Base-by-base conservation (phyloP, 1,139 yeast species). In the Yamadazyma diospyri region DNA sequence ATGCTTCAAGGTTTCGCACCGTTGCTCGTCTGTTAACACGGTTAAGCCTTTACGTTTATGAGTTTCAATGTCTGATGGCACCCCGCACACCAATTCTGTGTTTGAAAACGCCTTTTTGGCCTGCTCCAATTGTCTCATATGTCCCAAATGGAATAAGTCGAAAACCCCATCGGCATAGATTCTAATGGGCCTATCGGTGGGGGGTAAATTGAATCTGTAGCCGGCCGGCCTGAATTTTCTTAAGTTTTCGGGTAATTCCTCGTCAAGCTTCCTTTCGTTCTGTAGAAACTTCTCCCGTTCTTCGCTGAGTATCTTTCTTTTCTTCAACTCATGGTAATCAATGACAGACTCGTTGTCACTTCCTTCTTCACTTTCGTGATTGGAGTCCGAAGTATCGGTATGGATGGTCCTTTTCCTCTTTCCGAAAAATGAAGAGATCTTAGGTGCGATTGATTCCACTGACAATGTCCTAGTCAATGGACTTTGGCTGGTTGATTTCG, bases 121-220 rank as follows among this genome's bases (percentile, higher is more conserved):
- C 62, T 92, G 98, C 55, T 92, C 97, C 50, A 92, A 69, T 57
- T 92, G 98, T 51, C 86, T 80, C 97, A 92, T 92, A 57, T 92
- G 98, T 16, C 98, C 98, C 52, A 92, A 61, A 59, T 92, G 98
- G 63, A 92, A 92, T 45, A 92, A 68, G 61, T 92, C 98, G 65
- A 92, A 92, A 15, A 92, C 97, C 30, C 98, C 98, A 59, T 92
- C 98, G 5, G 98, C 98, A 54, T 92, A 92, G 16, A 92, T 76
- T 41, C 98, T 73, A 23, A 92, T 79, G 1, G 96, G 92, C 39
- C 97, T 72, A 53, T 83, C 95, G 10, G 60, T 65, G 1, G 97
- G 94, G 3, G 98, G 98, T 17, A 81, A 47, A 47, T 86, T 87
- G 59, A 92, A 78, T 45, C 63, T 61, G 55, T 54, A 81, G 1